A percentile compares a stretch with the other conserved stretches of the same genome.
phyloP scores from a whole-genome alignment of 129 eudicot species.

The Saussurea involucrata region DNA sequence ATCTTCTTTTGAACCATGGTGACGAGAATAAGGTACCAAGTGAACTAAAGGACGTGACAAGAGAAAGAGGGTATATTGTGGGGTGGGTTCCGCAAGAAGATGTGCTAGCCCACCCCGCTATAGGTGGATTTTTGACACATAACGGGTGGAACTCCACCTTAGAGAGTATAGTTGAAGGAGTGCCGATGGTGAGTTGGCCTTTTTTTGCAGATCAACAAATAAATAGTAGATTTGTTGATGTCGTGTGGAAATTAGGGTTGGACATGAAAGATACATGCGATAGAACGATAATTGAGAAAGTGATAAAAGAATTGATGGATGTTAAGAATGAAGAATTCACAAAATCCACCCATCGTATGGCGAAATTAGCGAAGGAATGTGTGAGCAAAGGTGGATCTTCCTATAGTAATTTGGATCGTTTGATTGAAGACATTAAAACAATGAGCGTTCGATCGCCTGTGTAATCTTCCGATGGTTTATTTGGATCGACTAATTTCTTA shows the following conservation, averaged over 20 bases:
- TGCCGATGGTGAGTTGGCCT: conserved; percentile 37
- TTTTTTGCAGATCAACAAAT: conserved; percentile 23
- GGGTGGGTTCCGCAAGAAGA: conserved; percentile 50
- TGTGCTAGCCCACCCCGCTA: conserved; percentile 35
- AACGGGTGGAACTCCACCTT: conserved; percentile 50
- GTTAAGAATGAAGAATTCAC: conserved; percentile 30
- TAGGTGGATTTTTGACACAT: conserved; percentile 49
- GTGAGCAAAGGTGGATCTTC: conserved; percentile 57
- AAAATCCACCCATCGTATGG: conserved; percentile 12
- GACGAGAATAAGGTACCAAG: neutral
- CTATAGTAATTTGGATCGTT: conserved; percentile 34
- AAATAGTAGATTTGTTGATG: conserved; percentile 32
- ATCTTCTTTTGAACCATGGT: conserved; percentile 12
- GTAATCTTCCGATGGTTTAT: too few species aligned
- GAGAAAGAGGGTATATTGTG: conserved; percentile 33
- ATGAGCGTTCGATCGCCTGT: conserved; percentile 3
- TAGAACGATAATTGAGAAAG: conserved; percentile 24
- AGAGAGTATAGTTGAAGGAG: conserved; percentile 35
- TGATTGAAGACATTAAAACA: conserved; percentile 49
- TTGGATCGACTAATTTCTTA: too few species aligned
- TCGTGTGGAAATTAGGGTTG: conserved; percentile 44
- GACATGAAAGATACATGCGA: conserved; percentile 64
- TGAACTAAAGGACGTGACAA: conserved; percentile 12
- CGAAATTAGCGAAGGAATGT: conserved; percentile 21
- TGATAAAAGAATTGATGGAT: conserved; percentile 42